Evolutionary conservation across 345 rosid species (phyloP), one percentile per base, ranked within the genome.

Genomic region (Salix brachista): DNA sequence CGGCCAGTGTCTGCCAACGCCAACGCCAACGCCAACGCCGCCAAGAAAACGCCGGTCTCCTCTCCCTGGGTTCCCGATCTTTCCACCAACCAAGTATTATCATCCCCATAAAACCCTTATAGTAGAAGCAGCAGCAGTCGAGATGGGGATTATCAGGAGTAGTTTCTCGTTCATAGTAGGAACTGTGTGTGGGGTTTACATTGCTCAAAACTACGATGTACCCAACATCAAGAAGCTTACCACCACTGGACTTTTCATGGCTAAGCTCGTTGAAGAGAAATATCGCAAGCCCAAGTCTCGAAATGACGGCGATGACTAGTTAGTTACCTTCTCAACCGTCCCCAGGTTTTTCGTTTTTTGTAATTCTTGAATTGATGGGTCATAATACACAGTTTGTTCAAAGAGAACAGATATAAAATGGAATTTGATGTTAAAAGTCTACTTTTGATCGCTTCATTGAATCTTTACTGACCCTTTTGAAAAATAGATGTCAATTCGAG

Each of bases 161-260:
- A 75, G 90, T 76, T 89, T 92, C 84, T 75, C 90, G 32, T 87
- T 94, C 83, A 62, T 92, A 6, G 48, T 73, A 48, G 98, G 97
- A 67, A 90, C 92, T 48, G 83, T 81, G 8, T 85, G 87, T 28
- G 94, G 98, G 67, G 81, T 94, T 82, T 94, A 90, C 88, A 46
- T 92, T 54, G 97, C 97, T 65, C 97, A 94, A 82, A 94, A 92
- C 85, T 94, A 94, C 89, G 65, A 85, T 83, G 94, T 94, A 54
- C 96, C 96, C 23, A 92, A 91, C 88, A 86, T 94, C 86, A 94
- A 80, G 85, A 83, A 80, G 84, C 81, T 92, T 30, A 84, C 79
- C 17, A 54, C 77, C 84, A 75, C 83, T 18, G 89, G 82, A 39
- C 65, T 91, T 37, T 84, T 88, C 67, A 86, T 74, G 82, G 94